phyloP scores from a whole-genome alignment of 306 rosid species.

The Vigna mungo region DNA sequence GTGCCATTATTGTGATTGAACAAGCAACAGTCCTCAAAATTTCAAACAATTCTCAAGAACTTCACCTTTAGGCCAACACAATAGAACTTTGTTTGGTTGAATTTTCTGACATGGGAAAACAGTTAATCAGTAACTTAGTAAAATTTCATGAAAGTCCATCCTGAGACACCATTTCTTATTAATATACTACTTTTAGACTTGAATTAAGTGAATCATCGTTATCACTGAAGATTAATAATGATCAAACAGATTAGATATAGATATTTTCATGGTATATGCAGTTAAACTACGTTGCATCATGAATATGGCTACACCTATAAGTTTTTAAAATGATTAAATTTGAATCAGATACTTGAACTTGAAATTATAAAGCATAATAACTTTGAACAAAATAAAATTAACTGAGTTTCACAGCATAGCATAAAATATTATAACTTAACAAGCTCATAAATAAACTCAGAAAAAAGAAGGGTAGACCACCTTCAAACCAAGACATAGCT shows the following conservation, averaged over 20 bases:
- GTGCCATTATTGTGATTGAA: constrained; percentile 56
- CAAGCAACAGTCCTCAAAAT: constrained; percentile 34
- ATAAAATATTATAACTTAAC: not conserved
- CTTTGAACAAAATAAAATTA: not conserved
- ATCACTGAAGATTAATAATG: not conserved
- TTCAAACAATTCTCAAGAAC: not conserved
- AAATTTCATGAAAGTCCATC: not conserved
- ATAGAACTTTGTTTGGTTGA: not conserved
- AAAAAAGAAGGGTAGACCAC: not conserved
- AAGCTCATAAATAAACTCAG: not conserved
- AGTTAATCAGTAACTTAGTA: not conserved
- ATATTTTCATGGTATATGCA: not conserved
- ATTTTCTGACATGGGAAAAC: constrained; percentile 13
- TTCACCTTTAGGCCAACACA: constrained; percentile 16
- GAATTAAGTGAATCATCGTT: not conserved
- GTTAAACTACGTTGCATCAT: not conserved
- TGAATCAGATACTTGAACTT: not conserved
- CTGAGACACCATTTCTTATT: not conserved
- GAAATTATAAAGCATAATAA: not conserved
- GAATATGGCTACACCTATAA: not conserved
- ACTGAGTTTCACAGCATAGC: not conserved
- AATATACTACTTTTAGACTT: not conserved
- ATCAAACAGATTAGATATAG: not conserved
- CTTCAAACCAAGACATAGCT: not conserved
- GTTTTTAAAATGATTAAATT: not conserved